phyloP scores from a whole-genome alignment of 2,329 filamentous ascomycete genomes.

The Aureobasidium sp. region DNA sequence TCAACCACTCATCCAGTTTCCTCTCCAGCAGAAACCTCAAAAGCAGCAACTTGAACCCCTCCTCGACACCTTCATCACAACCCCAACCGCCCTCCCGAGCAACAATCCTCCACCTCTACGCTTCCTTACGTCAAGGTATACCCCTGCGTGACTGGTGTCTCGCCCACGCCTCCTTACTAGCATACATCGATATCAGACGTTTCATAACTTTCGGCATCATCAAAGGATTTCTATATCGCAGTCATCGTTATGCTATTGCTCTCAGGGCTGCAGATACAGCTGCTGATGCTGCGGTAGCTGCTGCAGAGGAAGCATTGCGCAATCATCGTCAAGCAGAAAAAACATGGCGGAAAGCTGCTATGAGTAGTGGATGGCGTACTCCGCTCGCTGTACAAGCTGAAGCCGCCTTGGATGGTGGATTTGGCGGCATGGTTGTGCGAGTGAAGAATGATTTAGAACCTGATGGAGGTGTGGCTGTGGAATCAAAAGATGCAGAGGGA shows the following conservation, averaged over 20 bases:
- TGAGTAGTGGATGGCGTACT: constrained; percentile 33
- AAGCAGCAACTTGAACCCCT: constrained; percentile 7
- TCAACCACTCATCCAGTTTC: constrained; percentile 76
- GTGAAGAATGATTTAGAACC: constrained; percentile 28
- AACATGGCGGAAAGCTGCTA: constrained; percentile 37
- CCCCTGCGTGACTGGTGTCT: constrained; percentile 91
- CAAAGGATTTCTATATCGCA: constrained; percentile 92
- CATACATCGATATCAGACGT: constrained; percentile 86
- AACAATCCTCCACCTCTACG: constrained; percentile 82
- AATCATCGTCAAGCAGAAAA: constrained; percentile 24
- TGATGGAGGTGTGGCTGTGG: constrained; percentile 24
- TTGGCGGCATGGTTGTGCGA: constrained; percentile 25
- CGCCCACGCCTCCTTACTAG: constrained; percentile 75
- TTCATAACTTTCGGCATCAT: constrained; percentile 97
- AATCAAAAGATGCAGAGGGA: neutral
- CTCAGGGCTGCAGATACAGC: constrained; percentile 24
- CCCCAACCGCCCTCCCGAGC: constrained; percentile 26
- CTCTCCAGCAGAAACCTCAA: neutral
- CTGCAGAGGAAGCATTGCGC: constrained; percentile 24
- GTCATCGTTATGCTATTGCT: constrained; percentile 81
- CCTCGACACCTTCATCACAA: constrained; percentile 1
- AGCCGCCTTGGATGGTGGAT: constrained; percentile 29
- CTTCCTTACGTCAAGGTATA: constrained; percentile 82
- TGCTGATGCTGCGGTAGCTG: constrained; percentile 25
- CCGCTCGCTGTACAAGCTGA: constrained; percentile 17